Percentiles rank a stretch among this genome's conserved stretches.
These are phyloP conservation scores for Neofusicoccum kwambonambiense DNA, from an alignment of 2,329 filamentous ascomycete genomes.

Conservation along the genomic window DNA sequence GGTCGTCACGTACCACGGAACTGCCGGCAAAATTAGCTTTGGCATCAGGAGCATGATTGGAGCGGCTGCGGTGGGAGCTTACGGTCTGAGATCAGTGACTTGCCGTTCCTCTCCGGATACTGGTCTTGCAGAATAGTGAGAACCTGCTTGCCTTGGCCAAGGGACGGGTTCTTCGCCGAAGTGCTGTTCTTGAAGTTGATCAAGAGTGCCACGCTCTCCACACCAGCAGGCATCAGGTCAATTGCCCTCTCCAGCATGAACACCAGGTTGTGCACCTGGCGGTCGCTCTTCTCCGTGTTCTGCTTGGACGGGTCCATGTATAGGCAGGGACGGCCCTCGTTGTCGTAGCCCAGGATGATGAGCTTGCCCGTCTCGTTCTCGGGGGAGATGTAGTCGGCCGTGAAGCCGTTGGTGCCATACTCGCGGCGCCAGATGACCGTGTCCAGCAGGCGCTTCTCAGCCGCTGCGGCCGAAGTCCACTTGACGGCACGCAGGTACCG, in stretches of 20 bases:
- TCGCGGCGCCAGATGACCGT: conserved; percentile 88
- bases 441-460: conserved; percentile 73
- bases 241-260: conserved; percentile 92
- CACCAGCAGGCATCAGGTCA: conserved; percentile 80
- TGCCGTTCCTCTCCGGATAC: conserved; percentile 88
- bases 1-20: conserved; percentile 85
- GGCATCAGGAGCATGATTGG: background rate
- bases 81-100: conserved; percentile 88
- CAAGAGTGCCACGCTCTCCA: conserved; percentile 82
- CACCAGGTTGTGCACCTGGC: conserved; percentile 90
- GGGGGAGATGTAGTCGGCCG: conserved; percentile 81
- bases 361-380: conserved; percentile 99
- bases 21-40: conserved; percentile 43
- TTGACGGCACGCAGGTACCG: conserved; percentile 93
- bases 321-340: conserved; percentile 78
- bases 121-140: conserved; percentile 90
- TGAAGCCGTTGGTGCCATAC: conserved; percentile 75
- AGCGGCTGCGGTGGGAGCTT: conserved; percentile 33
- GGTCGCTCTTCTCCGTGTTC: conserved; percentile 82
- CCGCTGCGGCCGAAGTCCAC: conserved; percentile 70
- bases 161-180: conserved; percentile 70
- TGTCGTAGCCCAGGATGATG: conserved; percentile 83
- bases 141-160: conserved; percentile 78
- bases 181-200: conserved; percentile 88
- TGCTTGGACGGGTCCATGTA: conserved; percentile 88